Evolutionary conservation across 139 green algal genomes (phyloP).

Genomic region (Trebouxia sp.): DNA sequence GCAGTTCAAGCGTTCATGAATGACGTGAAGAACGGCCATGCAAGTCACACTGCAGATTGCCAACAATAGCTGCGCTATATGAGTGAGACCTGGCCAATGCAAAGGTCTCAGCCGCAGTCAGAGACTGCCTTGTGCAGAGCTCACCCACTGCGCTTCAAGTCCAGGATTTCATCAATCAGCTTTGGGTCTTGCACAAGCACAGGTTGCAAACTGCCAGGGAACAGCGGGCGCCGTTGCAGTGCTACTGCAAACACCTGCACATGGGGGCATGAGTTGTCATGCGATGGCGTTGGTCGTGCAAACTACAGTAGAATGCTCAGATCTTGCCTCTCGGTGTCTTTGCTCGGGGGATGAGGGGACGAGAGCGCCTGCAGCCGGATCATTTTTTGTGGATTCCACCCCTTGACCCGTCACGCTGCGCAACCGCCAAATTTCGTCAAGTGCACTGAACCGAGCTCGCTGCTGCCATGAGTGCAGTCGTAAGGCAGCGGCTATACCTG

Average conservation of each 20-base stretch:
- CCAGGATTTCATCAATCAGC: slow-evolving; percentile 83
- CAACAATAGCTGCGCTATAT: neutral
- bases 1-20: too few species aligned
- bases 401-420: slow-evolving; percentile 15
- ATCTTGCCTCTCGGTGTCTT: neutral
- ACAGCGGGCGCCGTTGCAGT: slow-evolving; percentile 75
- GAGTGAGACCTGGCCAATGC: neutral
- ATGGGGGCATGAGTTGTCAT: neutral
- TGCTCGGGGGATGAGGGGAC: slow-evolving; percentile 3
- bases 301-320: too few species aligned
- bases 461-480: too few species aligned
- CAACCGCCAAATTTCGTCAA: neutral
- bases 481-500: neutral
- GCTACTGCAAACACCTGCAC: slow-evolving; percentile 75
- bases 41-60: neutral
- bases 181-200: slow-evolving; percentile 77
- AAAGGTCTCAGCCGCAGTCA: neutral
- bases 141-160: slow-evolving; percentile 71
- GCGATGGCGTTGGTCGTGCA: too few species aligned
- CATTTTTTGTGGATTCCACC: neutral
- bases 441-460: neutral
- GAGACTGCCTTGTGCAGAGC: neutral
- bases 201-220: slow-evolving; percentile 85
- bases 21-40: neutral
- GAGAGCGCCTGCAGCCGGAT: slow-evolving; percentile 9